Conservation (phyloP, 495 filamentous ascomycete species). For the Antarctomyces pellizariae region DNA sequence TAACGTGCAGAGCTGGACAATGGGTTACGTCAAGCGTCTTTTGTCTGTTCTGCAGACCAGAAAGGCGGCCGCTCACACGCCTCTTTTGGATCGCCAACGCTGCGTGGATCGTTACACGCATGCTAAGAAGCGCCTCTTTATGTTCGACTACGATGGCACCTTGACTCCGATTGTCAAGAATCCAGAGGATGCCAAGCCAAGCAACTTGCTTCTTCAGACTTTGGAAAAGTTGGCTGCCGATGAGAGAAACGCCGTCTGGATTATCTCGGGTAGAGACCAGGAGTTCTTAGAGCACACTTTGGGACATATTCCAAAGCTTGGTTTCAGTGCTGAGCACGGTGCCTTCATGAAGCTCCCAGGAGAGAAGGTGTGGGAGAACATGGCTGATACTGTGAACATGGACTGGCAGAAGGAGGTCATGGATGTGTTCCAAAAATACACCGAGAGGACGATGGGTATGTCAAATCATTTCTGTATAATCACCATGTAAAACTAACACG, state of each 20-base stretch:
- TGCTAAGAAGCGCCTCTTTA: constrained; percentile 56
- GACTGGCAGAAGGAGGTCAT: constrained; percentile 66
- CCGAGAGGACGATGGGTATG: constrained; percentile 55
- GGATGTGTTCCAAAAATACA: constrained; percentile 62
- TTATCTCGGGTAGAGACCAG: constrained; percentile 83
- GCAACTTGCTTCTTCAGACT: constrained; percentile 53
- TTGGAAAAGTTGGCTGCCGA: constrained; percentile 60
- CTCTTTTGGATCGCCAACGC: constrained; percentile 47
- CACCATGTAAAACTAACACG: constrained; percentile 11
- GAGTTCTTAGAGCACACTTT: constrained; percentile 71
- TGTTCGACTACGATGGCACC: constrained; percentile 98
- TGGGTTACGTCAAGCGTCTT: constrained; percentile 47
- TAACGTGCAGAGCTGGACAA: constrained; percentile 66
- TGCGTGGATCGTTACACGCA: constrained; percentile 48
- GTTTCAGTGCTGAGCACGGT: constrained; percentile 86
- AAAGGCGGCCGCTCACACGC: constrained; percentile 52
- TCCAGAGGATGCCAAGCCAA: constrained; percentile 67
- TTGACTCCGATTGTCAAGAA: constrained; percentile 90
- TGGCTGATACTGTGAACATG: constrained; percentile 68
- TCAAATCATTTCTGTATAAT: constrained; percentile 1
- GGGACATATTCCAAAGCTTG: constrained; percentile 61
- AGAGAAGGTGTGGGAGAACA: constrained; percentile 54
- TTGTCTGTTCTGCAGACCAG: constrained; percentile 55
- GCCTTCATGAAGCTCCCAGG: constrained; percentile 71
- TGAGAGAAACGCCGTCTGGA: constrained; percentile 76